Evolutionary conservation across 192 early-diverging fungal species (phyloP).

Genomic region (Coemansia sp.): DNA sequence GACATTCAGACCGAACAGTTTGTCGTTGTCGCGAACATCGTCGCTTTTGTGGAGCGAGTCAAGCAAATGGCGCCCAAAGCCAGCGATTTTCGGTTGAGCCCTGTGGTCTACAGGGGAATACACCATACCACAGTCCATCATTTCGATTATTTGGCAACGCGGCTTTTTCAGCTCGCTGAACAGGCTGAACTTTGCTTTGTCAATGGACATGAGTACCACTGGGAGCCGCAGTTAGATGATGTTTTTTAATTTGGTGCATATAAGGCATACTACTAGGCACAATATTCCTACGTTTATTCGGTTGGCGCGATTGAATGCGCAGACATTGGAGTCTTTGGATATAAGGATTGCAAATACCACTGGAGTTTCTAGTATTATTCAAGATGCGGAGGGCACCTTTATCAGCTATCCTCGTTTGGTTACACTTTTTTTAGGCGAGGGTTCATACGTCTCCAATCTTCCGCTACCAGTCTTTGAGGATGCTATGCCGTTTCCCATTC

Average conservation of each 20-base stretch:
- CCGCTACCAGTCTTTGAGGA: neutral
- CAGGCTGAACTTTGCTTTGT: neutral
- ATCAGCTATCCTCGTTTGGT: neutral
- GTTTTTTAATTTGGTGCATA: neutral
- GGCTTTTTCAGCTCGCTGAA: neutral
- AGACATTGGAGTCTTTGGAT: neutral
- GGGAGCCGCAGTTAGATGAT: neutral
- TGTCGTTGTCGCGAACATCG: neutral
- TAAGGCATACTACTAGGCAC: neutral
- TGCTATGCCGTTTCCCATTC: neutral
- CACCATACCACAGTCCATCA: neutral
- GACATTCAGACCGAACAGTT: no score
- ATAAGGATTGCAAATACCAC: no score
- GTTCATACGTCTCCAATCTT: neutral
- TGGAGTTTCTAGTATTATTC: neutral
- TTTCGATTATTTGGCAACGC: neutral
- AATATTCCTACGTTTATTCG: neutral
- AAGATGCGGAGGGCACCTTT: neutral
- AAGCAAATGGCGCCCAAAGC: neutral
- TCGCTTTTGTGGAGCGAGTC: neutral
- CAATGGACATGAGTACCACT: neutral
- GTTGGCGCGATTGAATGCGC: neutral
- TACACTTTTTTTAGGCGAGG: no score
- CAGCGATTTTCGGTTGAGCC: neutral
- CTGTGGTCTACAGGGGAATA: neutral